A percentile compares a stretch with the other conserved stretches of the same genome.
These are phyloP conservation scores for Saccharomyces hybrid DNA, from an alignment of 1,139 yeast species.

Conservation along the genomic window DNA sequence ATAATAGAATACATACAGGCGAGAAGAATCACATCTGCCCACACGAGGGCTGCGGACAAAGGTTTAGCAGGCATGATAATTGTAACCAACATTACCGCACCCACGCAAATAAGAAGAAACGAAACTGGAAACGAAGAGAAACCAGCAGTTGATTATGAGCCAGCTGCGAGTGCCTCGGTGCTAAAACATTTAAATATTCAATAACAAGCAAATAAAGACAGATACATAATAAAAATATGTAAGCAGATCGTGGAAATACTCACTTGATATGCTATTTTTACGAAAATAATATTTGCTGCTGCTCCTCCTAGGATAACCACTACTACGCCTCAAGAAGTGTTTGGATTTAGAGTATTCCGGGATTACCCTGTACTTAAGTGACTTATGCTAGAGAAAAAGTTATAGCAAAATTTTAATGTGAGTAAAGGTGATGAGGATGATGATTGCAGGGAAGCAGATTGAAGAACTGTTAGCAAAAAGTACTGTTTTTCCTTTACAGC, in stretches of 20 bases:
- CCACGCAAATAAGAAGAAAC: slow-evolving; percentile 35
- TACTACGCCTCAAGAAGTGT: too few species aligned
- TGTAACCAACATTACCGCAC: slow-evolving; percentile 91
- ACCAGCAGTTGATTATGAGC: background rate
- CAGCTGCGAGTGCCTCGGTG: background rate
- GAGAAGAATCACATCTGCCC: slow-evolving; percentile 85
- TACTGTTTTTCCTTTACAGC: background rate
- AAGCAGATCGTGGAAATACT: background rate
- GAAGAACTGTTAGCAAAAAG: background rate
- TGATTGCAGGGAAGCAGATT: too few species aligned
- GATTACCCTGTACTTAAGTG: background rate
- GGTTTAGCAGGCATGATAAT: slow-evolving; percentile 88
- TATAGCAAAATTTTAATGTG: background rate
- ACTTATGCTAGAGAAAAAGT: background rate
- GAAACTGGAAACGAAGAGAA: background rate
- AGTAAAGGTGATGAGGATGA: background rate
- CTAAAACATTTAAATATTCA: background rate
- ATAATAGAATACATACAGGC: slow-evolving; percentile 85
- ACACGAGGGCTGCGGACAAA: slow-evolving; percentile 69
- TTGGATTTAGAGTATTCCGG: background rate
- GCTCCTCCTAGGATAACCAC: too few species aligned
- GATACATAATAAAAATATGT: background rate
- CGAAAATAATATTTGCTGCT: background rate
- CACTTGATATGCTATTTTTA: background rate
- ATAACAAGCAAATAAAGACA: background rate